Conservation (phyloP, 1,139 yeast genomes). For the Kurtzmaniella natalensis region DNA sequence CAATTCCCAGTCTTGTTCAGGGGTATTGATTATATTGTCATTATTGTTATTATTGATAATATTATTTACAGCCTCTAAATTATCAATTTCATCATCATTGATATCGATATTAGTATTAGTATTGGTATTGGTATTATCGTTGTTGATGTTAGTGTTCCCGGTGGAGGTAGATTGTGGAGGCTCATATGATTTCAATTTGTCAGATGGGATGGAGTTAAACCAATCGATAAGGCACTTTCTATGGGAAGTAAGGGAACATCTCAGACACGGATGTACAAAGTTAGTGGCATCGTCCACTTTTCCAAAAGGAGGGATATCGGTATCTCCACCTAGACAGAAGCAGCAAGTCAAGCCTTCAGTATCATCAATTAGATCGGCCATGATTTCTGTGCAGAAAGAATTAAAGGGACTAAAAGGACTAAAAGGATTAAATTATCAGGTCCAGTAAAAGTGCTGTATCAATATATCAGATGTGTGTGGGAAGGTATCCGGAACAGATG, state of each 20-base stretch:
- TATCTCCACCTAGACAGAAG: conserved; percentile 38
- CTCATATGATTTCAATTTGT: no score
- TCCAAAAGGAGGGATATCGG: conserved; percentile 43
- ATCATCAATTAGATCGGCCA: conserved; percentile 10
- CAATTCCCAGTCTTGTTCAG: background rate
- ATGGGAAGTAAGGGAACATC: conserved; percentile 37
- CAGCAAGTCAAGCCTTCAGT: no score
- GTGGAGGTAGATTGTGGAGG: background rate
- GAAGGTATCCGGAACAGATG: no score
- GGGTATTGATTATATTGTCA: background rate
- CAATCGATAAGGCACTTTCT: conserved; percentile 41
- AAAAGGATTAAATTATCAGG: no score
- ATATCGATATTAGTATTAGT: no score
- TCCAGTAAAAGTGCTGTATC: no score
- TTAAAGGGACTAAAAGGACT: background rate
- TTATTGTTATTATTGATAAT: no score
- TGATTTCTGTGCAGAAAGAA: no score
- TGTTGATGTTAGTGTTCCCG: background rate
- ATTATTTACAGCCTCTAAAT: no score
- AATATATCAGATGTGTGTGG: no score
- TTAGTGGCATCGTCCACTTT: conserved; percentile 33
- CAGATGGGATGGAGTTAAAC: conserved; percentile 36
- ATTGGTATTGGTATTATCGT: no score
- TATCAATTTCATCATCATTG: no score
- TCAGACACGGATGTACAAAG: conserved; percentile 37